phyloP scores from a whole-genome alignment of 345 rosid species.

The Brassica juncea region DNA sequence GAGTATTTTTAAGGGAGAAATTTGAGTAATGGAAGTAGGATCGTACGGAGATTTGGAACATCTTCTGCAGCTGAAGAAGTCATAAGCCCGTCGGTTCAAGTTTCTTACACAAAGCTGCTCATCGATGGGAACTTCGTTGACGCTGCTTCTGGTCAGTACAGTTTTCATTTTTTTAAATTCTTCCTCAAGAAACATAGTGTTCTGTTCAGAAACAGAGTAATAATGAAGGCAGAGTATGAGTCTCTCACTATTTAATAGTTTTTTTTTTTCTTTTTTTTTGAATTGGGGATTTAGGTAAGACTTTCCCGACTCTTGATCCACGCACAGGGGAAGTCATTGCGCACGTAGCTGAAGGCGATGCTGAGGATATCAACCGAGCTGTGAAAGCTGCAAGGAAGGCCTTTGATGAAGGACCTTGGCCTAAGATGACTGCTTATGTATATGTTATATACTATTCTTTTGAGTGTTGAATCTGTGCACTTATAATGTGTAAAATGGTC shows the following conservation, averaged over 20 bases:
- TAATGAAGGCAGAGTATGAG: background rate
- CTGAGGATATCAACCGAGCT: constrained; percentile 80
- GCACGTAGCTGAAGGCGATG: constrained; percentile 91
- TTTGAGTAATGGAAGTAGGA: constrained; percentile 35
- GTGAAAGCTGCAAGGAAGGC: constrained; percentile 96
- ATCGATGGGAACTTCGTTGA: constrained; percentile 84
- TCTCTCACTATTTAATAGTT: background rate
- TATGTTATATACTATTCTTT: background rate
- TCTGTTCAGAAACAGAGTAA: constrained; percentile 4
- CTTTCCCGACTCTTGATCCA: constrained; percentile 88
- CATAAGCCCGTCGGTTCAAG: constrained; percentile 65
- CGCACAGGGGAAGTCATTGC: constrained; percentile 90
- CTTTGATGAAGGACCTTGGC: constrained; percentile 99
- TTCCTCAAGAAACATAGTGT: background rate
- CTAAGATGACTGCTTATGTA: constrained; percentile 88
- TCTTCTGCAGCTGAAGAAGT: constrained; percentile 71
- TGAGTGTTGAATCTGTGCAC: no score
- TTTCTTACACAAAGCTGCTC: constrained; percentile 64
- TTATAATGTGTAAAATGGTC: background rate
- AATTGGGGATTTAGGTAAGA: constrained; percentile 48
- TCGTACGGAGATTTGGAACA: constrained; percentile 55
- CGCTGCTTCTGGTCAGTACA: constrained; percentile 76
- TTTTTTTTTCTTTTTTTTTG: background rate
- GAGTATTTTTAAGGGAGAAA: constrained; percentile 45
- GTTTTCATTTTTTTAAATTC: constrained; percentile 7